Evolutionary conservation across 768 basidiomycete genomes (phyloP).

Genomic region (Serendipita vermifera): DNA sequence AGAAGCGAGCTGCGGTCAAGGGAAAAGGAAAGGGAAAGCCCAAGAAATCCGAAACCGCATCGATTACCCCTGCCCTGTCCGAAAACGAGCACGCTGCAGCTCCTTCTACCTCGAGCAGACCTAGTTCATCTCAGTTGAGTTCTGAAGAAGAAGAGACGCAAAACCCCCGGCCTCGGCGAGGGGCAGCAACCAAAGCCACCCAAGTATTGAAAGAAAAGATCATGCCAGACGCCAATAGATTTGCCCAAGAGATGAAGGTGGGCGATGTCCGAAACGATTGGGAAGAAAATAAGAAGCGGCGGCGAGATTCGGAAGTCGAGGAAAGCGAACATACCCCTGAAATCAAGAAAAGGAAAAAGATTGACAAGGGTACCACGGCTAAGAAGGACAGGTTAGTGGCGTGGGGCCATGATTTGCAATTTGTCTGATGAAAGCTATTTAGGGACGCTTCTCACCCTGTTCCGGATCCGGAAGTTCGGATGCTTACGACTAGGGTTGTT

Average conservation of each 20-base stretch:
- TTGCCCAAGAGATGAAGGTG: slow-evolving; percentile 49
- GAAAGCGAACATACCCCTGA: too few species aligned
- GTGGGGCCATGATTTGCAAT: too few species aligned
- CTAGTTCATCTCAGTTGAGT: too few species aligned
- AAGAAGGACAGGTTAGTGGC: too few species aligned
- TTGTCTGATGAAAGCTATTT: too few species aligned
- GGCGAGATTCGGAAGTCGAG: too few species aligned
- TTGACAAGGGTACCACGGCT: too few species aligned
- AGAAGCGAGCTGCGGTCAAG: not conserved
- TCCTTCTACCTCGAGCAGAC: not conserved
- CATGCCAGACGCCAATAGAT: slow-evolving; percentile 67
- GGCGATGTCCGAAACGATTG: slow-evolving; percentile 21
- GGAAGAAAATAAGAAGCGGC: slow-evolving; percentile 16
- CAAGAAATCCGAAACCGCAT: not conserved
- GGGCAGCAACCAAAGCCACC: slow-evolving; percentile 41
- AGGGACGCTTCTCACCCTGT: too few species aligned
- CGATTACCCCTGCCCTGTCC: not conserved
- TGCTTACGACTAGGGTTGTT: too few species aligned
- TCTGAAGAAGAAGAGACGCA: slow-evolving; percentile 3
- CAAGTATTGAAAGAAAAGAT: slow-evolving; percentile 36
- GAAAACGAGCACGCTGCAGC: not conserved
- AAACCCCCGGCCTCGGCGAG: slow-evolving; percentile 24
- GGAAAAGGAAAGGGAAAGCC: not conserved
- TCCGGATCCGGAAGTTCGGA: too few species aligned
- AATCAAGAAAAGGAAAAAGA: too few species aligned